Evolutionary conservation across 192 early-diverging fungal genomes (phyloP), one percentile per base, ranked within the genome.

Genomic region (Umbelopsis sp.): DNA sequence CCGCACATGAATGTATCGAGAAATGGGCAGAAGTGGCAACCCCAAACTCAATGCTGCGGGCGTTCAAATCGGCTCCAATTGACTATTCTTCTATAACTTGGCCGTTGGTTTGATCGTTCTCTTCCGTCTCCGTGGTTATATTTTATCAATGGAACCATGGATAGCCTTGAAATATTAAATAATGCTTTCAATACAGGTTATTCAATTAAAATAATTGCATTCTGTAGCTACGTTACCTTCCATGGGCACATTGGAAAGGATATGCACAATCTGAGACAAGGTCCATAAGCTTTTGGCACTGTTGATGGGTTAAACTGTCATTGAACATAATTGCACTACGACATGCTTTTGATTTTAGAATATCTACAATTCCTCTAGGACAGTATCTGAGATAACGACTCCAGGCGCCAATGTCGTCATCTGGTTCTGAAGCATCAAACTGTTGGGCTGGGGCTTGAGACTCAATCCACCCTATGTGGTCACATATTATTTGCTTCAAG

Each of bases 291-390:
- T 67, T 36, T 54, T 74, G 50, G 78, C 91, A 93, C 45, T 84
- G 74, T 3, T 70, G 59, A 9, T 71, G 14, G 0, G 81, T 74
- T 2, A 94, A 78, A 21, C 62, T 68, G 47, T 92, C 90, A 45
- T 91, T 91, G 76, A 94, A 94, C 88, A 88, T 92, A 25, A 94
- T 91, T 12, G 92, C 90, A 74, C 76, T 78, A 65, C 90, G 77
- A 75, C 92, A 94, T 11, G 92, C 90, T 68, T 91, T 93, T 7
- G 90, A 92, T 51, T 91, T 88, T 38, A 92, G 68, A 31, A 93
- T 85, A 31, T 92, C 89, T 47, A 91, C 52, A 9, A 93, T 85
- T 12, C 84, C 87, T 50, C 78, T 81, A 5, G 92, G 92, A 72
- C 85, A 88, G 41, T 73, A 76, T 22, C 76, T 47, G 74, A 72